A percentile compares a stretch with the other conserved stretches of the same genome.
These are phyloP conservation scores for Arachnomyces sp. DNA, from an alignment of 2,329 filamentous ascomycete species.

Conservation along the genomic window DNA sequence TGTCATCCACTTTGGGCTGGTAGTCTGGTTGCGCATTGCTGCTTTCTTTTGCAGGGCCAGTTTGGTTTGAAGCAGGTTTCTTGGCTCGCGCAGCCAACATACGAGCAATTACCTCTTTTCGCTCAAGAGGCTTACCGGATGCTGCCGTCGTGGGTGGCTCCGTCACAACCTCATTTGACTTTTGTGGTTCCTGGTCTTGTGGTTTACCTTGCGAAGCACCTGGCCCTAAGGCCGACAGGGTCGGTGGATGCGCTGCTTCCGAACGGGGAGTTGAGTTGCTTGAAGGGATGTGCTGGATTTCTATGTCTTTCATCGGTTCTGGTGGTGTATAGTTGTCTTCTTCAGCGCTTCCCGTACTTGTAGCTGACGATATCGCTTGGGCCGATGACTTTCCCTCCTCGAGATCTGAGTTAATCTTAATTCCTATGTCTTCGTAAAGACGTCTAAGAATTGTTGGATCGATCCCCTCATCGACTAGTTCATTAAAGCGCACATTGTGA, in stretches of 20 bases:
- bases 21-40: too few relatives aligned
- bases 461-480: slow-evolving; percentile 66
- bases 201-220: slow-evolving; percentile 2
- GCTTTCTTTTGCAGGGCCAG: slow-evolving; percentile 7
- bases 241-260: slow-evolving; percentile 1
- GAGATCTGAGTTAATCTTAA: slow-evolving; percentile 33
- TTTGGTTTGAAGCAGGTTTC: slow-evolving; percentile 32
- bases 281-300: not conserved
- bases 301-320: too few relatives aligned
- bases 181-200: not conserved
- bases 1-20: too few relatives aligned
- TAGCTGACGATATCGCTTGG: slow-evolving; percentile 17
- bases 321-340: too few relatives aligned
- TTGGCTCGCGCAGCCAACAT: slow-evolving; percentile 64
- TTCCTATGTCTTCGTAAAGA: slow-evolving; percentile 61
- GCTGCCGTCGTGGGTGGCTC: slow-evolving; percentile 7
- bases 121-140: slow-evolving; percentile 47
- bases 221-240: not conserved
- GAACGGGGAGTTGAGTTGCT: not conserved
- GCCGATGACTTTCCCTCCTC: slow-evolving; percentile 1
- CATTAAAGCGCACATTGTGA: slow-evolving; percentile 63
- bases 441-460: slow-evolving; percentile 53
- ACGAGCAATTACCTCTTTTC: slow-evolving; percentile 68
- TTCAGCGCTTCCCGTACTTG: too few relatives aligned
- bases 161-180: not conserved